Conservation (phyloP, 148 eudicot species). For the Camellia japonica region DNA sequence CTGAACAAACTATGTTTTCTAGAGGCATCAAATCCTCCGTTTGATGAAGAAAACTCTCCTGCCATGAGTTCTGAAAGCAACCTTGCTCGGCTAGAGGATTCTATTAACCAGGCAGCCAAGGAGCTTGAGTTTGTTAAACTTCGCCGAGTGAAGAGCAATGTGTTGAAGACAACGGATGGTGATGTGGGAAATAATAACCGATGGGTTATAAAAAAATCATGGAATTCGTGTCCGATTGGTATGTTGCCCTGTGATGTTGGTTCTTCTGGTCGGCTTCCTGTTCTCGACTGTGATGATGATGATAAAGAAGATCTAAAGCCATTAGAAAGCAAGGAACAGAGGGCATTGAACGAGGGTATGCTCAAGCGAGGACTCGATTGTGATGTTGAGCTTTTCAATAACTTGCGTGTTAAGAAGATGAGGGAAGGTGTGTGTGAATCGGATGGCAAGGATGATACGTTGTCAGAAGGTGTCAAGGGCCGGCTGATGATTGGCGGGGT, state of each 20-base stretch:
- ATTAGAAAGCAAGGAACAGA: constrained; percentile 22
- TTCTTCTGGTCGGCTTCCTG: constrained; percentile 60
- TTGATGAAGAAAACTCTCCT: constrained; percentile 17
- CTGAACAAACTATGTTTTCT: constrained; percentile 51
- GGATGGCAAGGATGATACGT: constrained; percentile 7
- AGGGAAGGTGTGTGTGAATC: constrained; percentile 27
- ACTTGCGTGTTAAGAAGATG: constrained; percentile 33
- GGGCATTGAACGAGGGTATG: constrained; percentile 21
- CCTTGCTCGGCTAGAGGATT: constrained; percentile 35
- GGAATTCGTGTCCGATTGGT: constrained; percentile 87
- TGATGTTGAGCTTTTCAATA: constrained; percentile 27
- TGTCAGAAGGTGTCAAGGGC: constrained; percentile 35
- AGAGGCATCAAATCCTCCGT: constrained; percentile 18
- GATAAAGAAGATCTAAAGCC: constrained; percentile 16
- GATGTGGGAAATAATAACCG: constrained; percentile 18
- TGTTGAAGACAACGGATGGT: constrained; percentile 16
- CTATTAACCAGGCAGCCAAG: constrained; percentile 48
- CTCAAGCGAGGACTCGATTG: constrained; percentile 49
- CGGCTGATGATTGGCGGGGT: constrained; percentile 57
- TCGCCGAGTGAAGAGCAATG: constrained; percentile 21
- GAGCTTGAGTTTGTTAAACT: constrained; percentile 46
- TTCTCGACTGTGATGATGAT: constrained; percentile 39
- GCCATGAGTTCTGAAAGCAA: constrained; percentile 22
- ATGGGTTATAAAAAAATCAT: constrained; percentile 67
- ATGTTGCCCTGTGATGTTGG: constrained; percentile 62